A percentile compares a stretch with the other conserved stretches of the same genome.
phyloP scores from a whole-genome alignment of 208 protist genomes.

The Herpetomonas tarakana region DNA sequence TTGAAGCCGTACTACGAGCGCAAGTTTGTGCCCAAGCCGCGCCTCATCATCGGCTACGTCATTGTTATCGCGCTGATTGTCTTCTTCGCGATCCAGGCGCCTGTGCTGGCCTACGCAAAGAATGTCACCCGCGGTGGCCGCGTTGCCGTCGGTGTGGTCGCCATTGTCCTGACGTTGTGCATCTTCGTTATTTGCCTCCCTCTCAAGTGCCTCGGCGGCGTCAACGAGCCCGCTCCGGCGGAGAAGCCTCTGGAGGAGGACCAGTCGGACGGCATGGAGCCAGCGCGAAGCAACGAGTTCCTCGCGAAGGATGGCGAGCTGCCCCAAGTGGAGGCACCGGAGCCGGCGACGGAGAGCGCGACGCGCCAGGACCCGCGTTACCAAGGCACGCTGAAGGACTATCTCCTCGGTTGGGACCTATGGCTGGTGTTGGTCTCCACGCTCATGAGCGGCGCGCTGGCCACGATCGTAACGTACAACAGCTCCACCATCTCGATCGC shows the following conservation, averaged over 20 bases:
- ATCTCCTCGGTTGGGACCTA: conserved; percentile 30
- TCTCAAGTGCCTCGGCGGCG: conserved; percentile 45
- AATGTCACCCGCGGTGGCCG: conserved; percentile 16
- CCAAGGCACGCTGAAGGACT: conserved; percentile 36
- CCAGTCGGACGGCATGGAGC: neutral
- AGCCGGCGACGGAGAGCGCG: conserved; percentile 9
- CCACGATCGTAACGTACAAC: conserved; percentile 65
- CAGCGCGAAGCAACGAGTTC: neutral
- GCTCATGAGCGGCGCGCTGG: conserved; percentile 42
- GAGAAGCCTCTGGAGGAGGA: neutral
- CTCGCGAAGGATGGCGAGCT: neutral
- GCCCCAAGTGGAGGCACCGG: neutral
- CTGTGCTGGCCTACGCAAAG: conserved; percentile 44
- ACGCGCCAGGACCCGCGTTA: conserved; percentile 53
- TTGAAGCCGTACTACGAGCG: conserved; percentile 33
- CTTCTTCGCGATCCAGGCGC: conserved; percentile 46
- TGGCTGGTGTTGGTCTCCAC: conserved; percentile 52
- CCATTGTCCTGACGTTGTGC: conserved; percentile 28
- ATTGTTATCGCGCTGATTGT: conserved; percentile 37
- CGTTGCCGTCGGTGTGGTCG: conserved; percentile 37
- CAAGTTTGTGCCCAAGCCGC: conserved; percentile 54
- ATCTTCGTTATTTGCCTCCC: conserved; percentile 50
- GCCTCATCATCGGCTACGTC: conserved; percentile 51
- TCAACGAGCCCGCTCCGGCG: conserved; percentile 28
- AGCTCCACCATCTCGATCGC: conserved; percentile 63